Percentiles rank a stretch among this genome's conserved stretches.
These are phyloP conservation scores for Cyclocybe cylindracea DNA, from an alignment of 768 basidiomycete genomes.

Conservation along the genomic window DNA sequence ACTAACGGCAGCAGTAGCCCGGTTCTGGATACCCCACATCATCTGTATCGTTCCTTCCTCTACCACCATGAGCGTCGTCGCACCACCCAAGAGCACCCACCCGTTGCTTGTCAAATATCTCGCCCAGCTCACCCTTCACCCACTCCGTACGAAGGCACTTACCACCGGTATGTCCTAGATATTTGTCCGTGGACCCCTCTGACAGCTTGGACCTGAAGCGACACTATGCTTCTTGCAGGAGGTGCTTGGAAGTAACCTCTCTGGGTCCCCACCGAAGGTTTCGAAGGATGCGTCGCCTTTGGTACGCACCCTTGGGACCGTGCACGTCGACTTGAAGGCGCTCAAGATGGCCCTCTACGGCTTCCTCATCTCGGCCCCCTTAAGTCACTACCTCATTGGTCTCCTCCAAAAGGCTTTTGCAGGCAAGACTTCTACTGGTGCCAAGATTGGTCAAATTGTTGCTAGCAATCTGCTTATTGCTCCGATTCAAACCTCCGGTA, in stretches of 20 bases:
- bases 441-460: conserved; percentile 71
- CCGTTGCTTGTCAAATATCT: conserved; percentile 73
- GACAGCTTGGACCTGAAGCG: conserved; percentile 19
- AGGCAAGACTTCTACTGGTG: conserved; percentile 64
- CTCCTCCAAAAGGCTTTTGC: conserved; percentile 74
- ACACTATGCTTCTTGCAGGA: conserved; percentile 74
- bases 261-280: conserved; percentile 56
- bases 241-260: conserved; percentile 73
- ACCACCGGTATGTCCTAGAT: conserved; percentile 57
- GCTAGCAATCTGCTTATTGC: conserved; percentile 77
- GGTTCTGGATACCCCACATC: conserved; percentile 13
- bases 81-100: conserved; percentile 27
- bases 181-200: no score
- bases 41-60: conserved; percentile 2
- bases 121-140: conserved; percentile 62
- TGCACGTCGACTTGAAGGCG: conserved; percentile 68
- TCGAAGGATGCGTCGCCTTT: conserved; percentile 56
- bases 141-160: conserved; percentile 78
- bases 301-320: conserved; percentile 51
- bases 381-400: conserved; percentile 75
- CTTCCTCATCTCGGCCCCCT: conserved; percentile 79
- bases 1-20: conserved; percentile 9
- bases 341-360: conserved; percentile 86
- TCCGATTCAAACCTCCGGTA: conserved; percentile 72
- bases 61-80: conserved; percentile 39